Evolutionary conservation across 805 yeast species (phyloP).

Genomic region (Torulaspora indica): DNA sequence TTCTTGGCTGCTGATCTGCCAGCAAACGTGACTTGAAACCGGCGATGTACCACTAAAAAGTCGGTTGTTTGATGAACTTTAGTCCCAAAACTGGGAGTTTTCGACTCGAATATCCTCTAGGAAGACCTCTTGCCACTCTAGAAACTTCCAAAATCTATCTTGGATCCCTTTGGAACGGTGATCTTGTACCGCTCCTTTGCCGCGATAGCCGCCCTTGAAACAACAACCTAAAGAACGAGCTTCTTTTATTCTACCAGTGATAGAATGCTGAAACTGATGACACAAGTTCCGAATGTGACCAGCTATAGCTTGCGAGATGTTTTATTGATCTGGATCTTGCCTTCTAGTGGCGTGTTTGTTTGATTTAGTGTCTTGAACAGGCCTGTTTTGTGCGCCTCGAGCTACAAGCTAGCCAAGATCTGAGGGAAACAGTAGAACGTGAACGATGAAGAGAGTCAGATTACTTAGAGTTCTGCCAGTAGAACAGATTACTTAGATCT

Average conservation of each 20-base stretch:
- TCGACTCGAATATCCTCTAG: too few species aligned
- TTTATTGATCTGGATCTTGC: not conserved
- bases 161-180: not conserved
- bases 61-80: too few species aligned
- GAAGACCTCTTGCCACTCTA: too few species aligned
- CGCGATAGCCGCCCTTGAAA: not conserved
- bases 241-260: too few species aligned
- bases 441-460: not conserved
- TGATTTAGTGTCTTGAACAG: not conserved
- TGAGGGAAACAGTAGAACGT: too few species aligned
- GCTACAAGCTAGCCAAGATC: not conserved
- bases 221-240: too few species aligned
- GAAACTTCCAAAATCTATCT: too few species aligned
- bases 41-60: too few species aligned
- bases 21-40: too few species aligned
- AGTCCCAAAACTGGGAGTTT: too few species aligned
- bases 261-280: too few species aligned
- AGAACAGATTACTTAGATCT: conserved; percentile 16
- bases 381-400: conserved; percentile 2
- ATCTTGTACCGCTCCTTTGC: not conserved
- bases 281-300: not conserved
- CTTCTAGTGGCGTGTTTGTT: not conserved
- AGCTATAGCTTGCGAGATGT: not conserved
- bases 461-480: conserved; percentile 22
- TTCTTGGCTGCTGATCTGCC: not conserved